Percentiles rank a stretch among this genome's conserved stretches.
These are phyloP conservation scores for Casuarina equisetifolia DNA, from an alignment of 306 rosid genomes.

Conservation along the genomic window DNA sequence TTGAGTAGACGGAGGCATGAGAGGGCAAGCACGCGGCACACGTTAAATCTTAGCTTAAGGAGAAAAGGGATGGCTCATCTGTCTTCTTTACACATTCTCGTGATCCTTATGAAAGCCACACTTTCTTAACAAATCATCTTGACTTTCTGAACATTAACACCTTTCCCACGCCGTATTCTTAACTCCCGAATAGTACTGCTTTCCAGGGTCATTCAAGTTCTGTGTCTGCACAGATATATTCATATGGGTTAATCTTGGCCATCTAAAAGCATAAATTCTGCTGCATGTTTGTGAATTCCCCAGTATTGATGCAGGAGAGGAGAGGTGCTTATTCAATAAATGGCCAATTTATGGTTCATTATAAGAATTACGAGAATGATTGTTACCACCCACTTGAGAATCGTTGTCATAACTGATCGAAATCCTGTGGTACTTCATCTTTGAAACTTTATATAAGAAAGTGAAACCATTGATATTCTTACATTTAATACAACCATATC, in stretches of 20 bases:
- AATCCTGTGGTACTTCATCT: too few species aligned
- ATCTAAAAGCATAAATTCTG: neutral
- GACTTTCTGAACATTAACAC: conserved; percentile 14
- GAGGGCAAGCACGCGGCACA: neutral
- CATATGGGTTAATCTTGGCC: neutral
- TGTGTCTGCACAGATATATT: too few species aligned
- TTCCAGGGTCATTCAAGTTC: neutral
- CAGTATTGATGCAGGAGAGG: neutral
- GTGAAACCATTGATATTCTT: too few species aligned
- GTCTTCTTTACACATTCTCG: conserved; percentile 35
- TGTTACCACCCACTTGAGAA: neutral
- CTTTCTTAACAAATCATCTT: conserved; percentile 14
- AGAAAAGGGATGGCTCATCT: conserved; percentile 17
- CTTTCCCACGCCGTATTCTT: conserved; percentile 28
- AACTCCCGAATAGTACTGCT: conserved; percentile 2
- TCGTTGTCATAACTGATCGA: neutral
- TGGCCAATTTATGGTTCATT: neutral
- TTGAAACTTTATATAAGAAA: too few species aligned
- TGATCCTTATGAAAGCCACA: conserved; percentile 8
- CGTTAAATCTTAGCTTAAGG: too few species aligned
- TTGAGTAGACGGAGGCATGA: neutral
- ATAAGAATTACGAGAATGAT: neutral
- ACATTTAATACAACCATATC: too few species aligned
- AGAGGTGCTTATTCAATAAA: neutral
- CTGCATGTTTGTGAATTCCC: neutral